These are phyloP conservation scores for Anisodus acutangulus DNA, from an alignment of 257 asterid species.

Conservation along the genomic window DNA sequence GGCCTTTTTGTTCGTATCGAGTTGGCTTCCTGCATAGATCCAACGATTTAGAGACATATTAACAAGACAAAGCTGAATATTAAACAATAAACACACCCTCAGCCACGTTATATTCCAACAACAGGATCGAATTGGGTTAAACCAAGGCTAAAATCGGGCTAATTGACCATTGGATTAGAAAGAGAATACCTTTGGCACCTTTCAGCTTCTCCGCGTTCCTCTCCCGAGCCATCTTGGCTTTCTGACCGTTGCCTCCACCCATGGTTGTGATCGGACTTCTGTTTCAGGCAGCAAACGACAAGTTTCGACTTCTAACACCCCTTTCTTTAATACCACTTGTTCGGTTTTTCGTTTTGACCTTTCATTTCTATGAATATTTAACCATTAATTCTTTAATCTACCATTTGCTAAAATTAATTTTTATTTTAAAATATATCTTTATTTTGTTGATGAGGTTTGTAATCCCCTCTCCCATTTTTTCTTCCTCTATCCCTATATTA, in stretches of 20 bases:
- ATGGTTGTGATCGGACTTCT: conserved; percentile 34
- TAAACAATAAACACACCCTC: neutral
- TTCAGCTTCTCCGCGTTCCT: conserved; percentile 68
- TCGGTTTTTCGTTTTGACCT: too few species aligned
- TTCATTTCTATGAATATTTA: too few species aligned
- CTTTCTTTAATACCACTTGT: too few species aligned
- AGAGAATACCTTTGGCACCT: conserved; percentile 35
- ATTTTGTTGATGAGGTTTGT: too few species aligned
- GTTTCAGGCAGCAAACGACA: neutral
- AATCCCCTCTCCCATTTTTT: too few species aligned
- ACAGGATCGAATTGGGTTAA: neutral
- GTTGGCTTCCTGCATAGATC: conserved; percentile 74
- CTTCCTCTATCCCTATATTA: too few species aligned
- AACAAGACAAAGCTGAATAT: neutral
- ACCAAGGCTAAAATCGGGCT: neutral
- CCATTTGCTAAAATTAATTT: too few species aligned
- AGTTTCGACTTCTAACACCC: neutral
- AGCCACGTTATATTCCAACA: neutral
- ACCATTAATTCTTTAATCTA: too few species aligned
- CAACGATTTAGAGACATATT: neutral
- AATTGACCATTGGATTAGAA: neutral
- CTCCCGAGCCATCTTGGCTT: conserved; percentile 88
- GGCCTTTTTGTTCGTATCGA: conserved; percentile 80
- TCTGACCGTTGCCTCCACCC: conserved; percentile 92
- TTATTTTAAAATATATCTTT: too few species aligned